These are phyloP conservation scores for Saksenaea oblongispora DNA, from an alignment of 371 early-diverging fungal species.

Conservation along the genomic window DNA sequence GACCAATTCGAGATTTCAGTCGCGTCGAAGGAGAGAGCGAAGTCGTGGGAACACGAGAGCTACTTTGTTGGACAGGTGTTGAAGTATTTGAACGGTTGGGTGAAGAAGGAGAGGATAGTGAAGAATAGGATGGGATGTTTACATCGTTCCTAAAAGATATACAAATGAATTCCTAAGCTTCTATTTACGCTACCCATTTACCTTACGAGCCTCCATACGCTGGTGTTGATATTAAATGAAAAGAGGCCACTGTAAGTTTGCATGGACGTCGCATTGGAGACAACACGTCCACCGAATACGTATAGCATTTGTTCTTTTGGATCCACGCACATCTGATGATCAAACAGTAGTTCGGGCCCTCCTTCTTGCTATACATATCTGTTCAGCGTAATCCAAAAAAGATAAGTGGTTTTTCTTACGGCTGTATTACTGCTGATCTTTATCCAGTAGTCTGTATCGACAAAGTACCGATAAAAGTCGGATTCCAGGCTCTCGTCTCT, in stretches of 20 bases:
- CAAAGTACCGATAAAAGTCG: conserved; percentile 90
- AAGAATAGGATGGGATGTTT: not conserved
- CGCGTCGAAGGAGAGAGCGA: conserved; percentile 17
- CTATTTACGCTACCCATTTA: conserved; percentile 25
- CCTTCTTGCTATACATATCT: conserved; percentile 46
- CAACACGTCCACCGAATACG: conserved; percentile 88
- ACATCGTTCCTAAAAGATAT: not conserved
- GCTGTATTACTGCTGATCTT: conserved; percentile 76
- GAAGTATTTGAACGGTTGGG: conserved; percentile 15
- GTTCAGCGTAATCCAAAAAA: not conserved
- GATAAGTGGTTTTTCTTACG: conserved; percentile 28
- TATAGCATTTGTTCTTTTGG: conserved; percentile 68
- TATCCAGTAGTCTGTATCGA: conserved; percentile 69
- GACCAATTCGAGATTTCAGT: conserved; percentile 83
- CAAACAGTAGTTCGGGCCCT: conserved; percentile 90
- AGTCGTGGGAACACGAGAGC: not conserved
- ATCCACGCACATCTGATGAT: conserved; percentile 95
- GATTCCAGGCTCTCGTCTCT: conserved; percentile 64
- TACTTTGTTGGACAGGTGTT: not conserved
- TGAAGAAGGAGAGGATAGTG: conserved; percentile 11
- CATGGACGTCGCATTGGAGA: conserved; percentile 58
- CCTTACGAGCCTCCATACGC: conserved; percentile 71
- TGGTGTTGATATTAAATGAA: conserved; percentile 64
- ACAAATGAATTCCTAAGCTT: conserved; percentile 9
- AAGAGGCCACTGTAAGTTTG: conserved; percentile 86